Evolutionary conservation across 305 asterid genomes (phyloP).

Genomic region (Coffea humblotiana): DNA sequence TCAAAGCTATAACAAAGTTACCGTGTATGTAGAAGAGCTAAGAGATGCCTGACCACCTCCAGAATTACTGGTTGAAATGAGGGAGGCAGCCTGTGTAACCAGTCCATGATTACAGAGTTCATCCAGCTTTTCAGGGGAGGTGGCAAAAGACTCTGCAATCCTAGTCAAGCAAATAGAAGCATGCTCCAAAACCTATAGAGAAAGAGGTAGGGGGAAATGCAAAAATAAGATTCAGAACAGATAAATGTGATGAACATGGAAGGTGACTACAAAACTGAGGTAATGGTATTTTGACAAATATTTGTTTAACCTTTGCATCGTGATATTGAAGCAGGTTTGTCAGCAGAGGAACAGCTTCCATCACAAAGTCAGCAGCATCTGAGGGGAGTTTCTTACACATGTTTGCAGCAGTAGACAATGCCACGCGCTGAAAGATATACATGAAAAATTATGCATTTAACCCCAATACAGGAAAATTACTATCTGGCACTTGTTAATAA

Average conservation of each 20-base stretch:
- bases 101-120: conserved; percentile 96
- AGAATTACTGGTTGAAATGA: conserved; percentile 78
- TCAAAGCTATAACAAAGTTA: conserved; percentile 20
- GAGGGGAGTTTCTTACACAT: conserved; percentile 98
- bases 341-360: conserved; percentile 98
- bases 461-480: conserved; percentile 3
- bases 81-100: conserved; percentile 90
- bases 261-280: neutral
- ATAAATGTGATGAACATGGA: neutral
- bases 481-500: neutral
- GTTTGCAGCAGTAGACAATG: conserved; percentile 94
- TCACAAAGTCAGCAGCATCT: conserved; percentile 96
- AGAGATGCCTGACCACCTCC: conserved; percentile 96
- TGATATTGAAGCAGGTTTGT: conserved; percentile 97
- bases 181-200: conserved; percentile 81
- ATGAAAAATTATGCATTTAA: neutral
- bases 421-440: conserved; percentile 70
- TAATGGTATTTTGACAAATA: neutral
- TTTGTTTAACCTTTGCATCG: conserved; percentile 80
- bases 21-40: conserved; percentile 96
- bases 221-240: conserved; percentile 7
- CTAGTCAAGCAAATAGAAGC: conserved; percentile 97
- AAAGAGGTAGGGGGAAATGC: conserved; percentile 6
- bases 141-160: conserved; percentile 96
- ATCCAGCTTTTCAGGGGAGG: conserved; percentile 89